Evolutionary conservation across 164 flowering plant genomes (phyloP), one percentile per base, ranked within the genome.

Genomic region (Magnolia officinalis): DNA sequence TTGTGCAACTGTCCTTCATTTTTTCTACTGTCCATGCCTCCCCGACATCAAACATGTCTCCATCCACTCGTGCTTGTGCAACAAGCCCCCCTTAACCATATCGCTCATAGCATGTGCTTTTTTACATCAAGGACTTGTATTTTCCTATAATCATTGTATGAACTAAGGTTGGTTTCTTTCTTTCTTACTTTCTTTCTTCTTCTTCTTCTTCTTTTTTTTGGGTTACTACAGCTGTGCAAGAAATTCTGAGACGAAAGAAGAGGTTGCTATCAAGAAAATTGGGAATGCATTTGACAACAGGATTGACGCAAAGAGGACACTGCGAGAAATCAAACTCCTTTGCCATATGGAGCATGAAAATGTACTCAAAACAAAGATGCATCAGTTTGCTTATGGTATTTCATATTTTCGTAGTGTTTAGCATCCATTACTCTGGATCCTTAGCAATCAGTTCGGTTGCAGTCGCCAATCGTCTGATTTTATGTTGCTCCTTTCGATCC

Each of bases 261-360:
- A 86, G 79, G 94, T 88, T 59, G 96, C 96, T 13, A 92, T 92
- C 52, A 92, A 90, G 82, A 92, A 89, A 83, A 89, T 91, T 65
- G 90, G 89, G 66, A 90, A 88, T 75, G 96, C 92, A 0, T 92
- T 92, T 80, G 93, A 90, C 74, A 92, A 92, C 77, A 85, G 87
- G 78, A 88, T 92, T 61, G 94, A 92, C 85, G 96, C 91, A 6
- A 92, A 92, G 75, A 83, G 96, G 81, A 90, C 92, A 11, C 86
- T 90, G 68, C 88, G 96, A 1, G 94, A 92, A 84, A 90, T 92
- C 82, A 92, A 92, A 67, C 92, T 92, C 65, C 92, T 91, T 16
- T 72, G 84, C 77, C 96, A 92, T 76, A 85, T 92, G 94, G 88
- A 89, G 75, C 96, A 92, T 82, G 94, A 89, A 21, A 92, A 92